Evolutionary conservation across 169 alveolate species (phyloP).

Genomic region (Cystoisospora suis): DNA sequence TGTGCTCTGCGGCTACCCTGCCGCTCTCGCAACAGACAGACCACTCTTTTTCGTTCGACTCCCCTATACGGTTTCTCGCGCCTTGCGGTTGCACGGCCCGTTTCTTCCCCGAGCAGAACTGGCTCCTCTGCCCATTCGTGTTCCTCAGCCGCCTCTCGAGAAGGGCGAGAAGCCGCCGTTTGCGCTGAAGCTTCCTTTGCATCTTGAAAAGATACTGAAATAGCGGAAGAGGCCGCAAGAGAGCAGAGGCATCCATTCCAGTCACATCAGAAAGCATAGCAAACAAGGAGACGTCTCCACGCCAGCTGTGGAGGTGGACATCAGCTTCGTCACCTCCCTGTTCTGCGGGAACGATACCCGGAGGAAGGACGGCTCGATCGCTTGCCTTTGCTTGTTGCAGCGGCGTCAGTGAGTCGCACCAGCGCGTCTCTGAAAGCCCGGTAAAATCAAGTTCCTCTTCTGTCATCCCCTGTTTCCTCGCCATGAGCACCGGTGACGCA

Average conservation of each 20-base stretch:
- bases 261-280: slow-evolving; percentile 28
- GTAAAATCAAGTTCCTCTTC: too few relatives aligned
- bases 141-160: neutral
- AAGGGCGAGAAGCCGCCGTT: neutral
- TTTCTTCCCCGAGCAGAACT: neutral
- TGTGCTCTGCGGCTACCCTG: too few relatives aligned
- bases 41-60: neutral
- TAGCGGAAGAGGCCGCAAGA: slow-evolving; percentile 35
- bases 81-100: neutral
- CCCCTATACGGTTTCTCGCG: neutral
- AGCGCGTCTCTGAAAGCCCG: too few relatives aligned
- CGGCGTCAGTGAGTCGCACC: too few relatives aligned
- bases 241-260: neutral
- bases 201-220: neutral
- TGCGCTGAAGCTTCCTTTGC: neutral
- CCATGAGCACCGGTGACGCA: too few relatives aligned
- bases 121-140: neutral
- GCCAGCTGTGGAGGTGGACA: slow-evolving; percentile 25
- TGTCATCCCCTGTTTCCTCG: too few relatives aligned
- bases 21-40: neutral
- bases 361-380: neutral
- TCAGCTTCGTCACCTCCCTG: neutral
- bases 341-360: neutral
- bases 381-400: too few relatives aligned
- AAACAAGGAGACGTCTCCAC: slow-evolving; percentile 42